Evolutionary conservation across 768 basidiomycete species (phyloP).

Genomic region (Mycena albidolilacea): DNA sequence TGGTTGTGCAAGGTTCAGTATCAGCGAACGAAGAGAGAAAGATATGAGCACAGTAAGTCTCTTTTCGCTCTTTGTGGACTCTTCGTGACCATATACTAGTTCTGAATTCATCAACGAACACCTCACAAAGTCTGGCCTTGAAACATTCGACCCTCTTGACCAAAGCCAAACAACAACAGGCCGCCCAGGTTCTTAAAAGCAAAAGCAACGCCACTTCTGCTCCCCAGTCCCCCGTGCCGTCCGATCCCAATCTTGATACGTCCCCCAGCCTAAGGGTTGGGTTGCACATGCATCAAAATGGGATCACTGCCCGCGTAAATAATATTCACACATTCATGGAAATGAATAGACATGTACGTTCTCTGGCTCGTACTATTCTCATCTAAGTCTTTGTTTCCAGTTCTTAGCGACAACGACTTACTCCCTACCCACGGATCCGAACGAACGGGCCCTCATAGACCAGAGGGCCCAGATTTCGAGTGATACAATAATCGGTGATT

Average conservation of each 20-base stretch:
- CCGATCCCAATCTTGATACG: slow-evolving; percentile 52
- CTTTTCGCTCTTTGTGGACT: slow-evolving; percentile 10
- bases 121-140: slow-evolving; percentile 66
- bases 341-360: slow-evolving; percentile 81
- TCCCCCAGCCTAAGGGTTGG: slow-evolving; percentile 74
- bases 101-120: slow-evolving; percentile 61
- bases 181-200: slow-evolving; percentile 44
- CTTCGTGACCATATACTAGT: slow-evolving; percentile 49
- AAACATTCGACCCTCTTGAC: slow-evolving; percentile 70
- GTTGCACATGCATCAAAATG: slow-evolving; percentile 71
- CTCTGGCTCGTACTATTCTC: slow-evolving; percentile 14
- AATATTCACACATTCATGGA: slow-evolving; percentile 85
- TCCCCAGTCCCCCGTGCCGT: slow-evolving; percentile 61
- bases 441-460: slow-evolving; percentile 80
- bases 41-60: slow-evolving; percentile 69
- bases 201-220: slow-evolving; percentile 54
- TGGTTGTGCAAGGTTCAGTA: slow-evolving; percentile 94
- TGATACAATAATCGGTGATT: slow-evolving; percentile 87
- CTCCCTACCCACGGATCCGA: slow-evolving; percentile 70
- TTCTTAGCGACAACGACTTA: slow-evolving; percentile 68
- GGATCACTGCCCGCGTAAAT: slow-evolving; percentile 80
- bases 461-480: slow-evolving; percentile 86
- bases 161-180: slow-evolving; percentile 39
- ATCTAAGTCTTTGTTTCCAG: slow-evolving; percentile 47
- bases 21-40: slow-evolving; percentile 69